Base-by-base conservation (phyloP, 257 asterid species). In the Handroanthus guayacan region DNA sequence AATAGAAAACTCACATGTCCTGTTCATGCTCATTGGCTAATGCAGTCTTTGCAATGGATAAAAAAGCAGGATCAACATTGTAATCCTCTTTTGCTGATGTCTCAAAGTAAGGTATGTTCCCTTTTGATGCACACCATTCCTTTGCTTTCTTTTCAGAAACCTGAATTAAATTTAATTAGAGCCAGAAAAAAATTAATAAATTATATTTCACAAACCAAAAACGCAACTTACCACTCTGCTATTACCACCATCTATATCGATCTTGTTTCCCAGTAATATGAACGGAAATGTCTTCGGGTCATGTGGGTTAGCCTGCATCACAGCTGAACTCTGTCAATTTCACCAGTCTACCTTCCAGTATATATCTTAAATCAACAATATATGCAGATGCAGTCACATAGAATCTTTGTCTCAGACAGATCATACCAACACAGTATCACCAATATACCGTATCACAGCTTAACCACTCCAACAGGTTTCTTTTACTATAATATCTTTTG, bases 61-160 rank as follows among this genome's bases (percentile, higher is more conserved):
- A 83, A 91, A 95, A 95, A 54, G 99, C 97, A 63, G 96, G 91
- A 77, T 95, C 99, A 20, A 95, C 98, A 71, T 93, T 93, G 85
- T 79, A 83, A 84, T 93, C 99, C 90, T 95, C 99, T 84, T 93
- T 95, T 34, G 99, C 99, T 44, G 99, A 95, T 74, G 99, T 95
- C 92, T 95, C 99, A 78, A 82, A 95, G 90, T 95, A 95, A 52
- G 98, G 98, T 67, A 95, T 88, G 82, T 90, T 84, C 83, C 99
- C 99, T 82, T 95, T 95, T 62, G 99, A 91, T 57, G 94, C 92
- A 84, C 99, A 93, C 98, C 99, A 95, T 76, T 93, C 97, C 88
- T 83, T 89, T 0, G 97, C 98, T 80, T 89, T 93, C 84, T 93
- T 95, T 84, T 95, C 98, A 69, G 97, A 91, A 77, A 95, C 98